A percentile compares a stretch with the other conserved stretches of the same genome.
Conservation (phyloP, 257 asterid genomes). For the Fraxinus anomala region DNA sequence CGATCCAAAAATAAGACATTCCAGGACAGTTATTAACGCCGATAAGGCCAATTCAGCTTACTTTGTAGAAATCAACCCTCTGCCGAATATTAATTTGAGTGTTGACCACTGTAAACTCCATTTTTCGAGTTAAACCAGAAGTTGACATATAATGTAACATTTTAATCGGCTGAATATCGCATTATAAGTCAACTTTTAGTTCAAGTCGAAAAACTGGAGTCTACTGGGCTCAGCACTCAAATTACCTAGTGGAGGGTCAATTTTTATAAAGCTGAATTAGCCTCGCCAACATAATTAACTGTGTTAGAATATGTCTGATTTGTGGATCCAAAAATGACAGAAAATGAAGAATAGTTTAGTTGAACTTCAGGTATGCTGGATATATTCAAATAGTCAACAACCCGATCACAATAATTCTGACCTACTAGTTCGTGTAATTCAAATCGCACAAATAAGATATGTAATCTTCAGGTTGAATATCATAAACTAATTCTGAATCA, state of each 20-base stretch:
- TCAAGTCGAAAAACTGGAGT: too few species aligned
- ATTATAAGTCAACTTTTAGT: too few species aligned
- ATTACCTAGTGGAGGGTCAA: not conserved
- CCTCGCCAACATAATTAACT: constrained; percentile 38
- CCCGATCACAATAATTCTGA: constrained; percentile 16
- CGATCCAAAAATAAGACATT: constrained; percentile 15
- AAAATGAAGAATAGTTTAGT: constrained; percentile 43
- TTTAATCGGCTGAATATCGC: too few species aligned
- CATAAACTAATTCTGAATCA: constrained; percentile 35
- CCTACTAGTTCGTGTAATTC: constrained; percentile 29
- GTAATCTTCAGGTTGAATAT: too few species aligned
- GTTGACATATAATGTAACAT: too few species aligned
- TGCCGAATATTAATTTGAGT: too few species aligned
- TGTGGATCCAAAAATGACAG: constrained; percentile 14
- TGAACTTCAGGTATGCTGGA: constrained; percentile 32
- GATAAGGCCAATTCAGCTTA: constrained; percentile 33
- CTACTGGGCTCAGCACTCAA: too few species aligned
- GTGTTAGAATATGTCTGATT: constrained; percentile 29
- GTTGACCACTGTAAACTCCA: too few species aligned
- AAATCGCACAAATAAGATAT: too few species aligned
- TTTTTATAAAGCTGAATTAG: not conserved
- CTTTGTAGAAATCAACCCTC: not conserved
- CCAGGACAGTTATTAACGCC: constrained; percentile 40
- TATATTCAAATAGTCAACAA: constrained; percentile 21
- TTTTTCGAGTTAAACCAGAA: too few species aligned